Base-by-base conservation (phyloP, 2,329 filamentous ascomycete species). In the Sphaerulina vaccinii region DNA sequence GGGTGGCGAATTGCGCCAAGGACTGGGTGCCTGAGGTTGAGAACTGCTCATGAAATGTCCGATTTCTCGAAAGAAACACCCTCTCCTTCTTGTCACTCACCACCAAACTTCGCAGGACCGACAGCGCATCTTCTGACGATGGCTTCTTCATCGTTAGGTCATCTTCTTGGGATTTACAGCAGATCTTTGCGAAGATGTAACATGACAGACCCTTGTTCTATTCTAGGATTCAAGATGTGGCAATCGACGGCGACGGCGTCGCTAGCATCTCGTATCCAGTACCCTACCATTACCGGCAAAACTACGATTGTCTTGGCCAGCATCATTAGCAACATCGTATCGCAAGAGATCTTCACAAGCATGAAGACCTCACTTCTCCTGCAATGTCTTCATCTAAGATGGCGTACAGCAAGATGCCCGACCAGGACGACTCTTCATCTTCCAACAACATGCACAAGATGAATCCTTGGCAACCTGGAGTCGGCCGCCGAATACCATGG, bases 381-480 rank as follows among this genome's bases (percentile, higher is more conserved):
- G 22, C 22, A 10, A 43, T 39, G 2, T 39, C 37, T 39, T 13
- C 36, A n/a, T n/a, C n/a, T 32, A 16, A 11, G 10, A 41, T n/a
- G 36, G 15, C 36, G n/a, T 33, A 37, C 22, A 50, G 18, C 32
- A 50, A 27, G 11, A 50, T 49, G 48, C 18, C 19, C 16, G 24
- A 45, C 35, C 15, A 18, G 15, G 42, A 33, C 49, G 32, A 22
- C 39, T 21, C 13, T 7, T 13, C 27, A 4, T 13, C n/a, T 10
- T 32, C 27, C 9, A 35, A 51, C 16, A 39, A 50, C n/a, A 36
- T 19, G 15, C 15, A 15, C 18, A 53, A 33, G 18, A 51, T 56
- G 42, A 46, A 56, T n/a, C 36, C 54, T 22, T 57, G 51, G 54
- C 47, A 52, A 38, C 54, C 54, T 15, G 54, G 51, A 23, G 22